Percentiles rank a stretch among this genome's conserved stretches.
Evolutionary conservation across 257 asterid genomes (phyloP).

Genomic region (Vinca minor): DNA sequence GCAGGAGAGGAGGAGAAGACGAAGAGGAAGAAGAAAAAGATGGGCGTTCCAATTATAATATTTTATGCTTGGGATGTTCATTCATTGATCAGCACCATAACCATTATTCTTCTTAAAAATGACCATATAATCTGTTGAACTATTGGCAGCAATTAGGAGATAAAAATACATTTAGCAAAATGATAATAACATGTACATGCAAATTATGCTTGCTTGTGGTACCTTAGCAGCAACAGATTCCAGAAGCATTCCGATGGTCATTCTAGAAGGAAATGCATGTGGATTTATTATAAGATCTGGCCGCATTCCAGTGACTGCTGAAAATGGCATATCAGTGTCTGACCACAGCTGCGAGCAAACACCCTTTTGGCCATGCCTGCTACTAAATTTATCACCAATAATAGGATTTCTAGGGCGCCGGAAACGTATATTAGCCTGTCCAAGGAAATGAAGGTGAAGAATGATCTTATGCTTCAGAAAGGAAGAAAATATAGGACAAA

Average conservation of each 20-base stretch:
- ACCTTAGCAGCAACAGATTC: constrained; percentile 99
- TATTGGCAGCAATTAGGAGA: background rate
- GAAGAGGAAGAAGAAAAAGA: background rate
- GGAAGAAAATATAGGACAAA: background rate
- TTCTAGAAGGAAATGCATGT: constrained; percentile 95
- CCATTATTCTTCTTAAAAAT: background rate
- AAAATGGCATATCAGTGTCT: constrained; percentile 91
- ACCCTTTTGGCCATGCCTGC: constrained; percentile 99
- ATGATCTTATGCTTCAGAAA: background rate
- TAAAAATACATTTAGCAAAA: background rate
- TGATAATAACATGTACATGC: background rate
- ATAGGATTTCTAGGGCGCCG: constrained; percentile 81
- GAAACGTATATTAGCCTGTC: constrained; percentile 82
- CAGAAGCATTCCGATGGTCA: constrained; percentile 96
- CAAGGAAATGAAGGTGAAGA: constrained; percentile 14
- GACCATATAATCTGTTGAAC: background rate
- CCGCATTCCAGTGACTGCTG: constrained; percentile 80
- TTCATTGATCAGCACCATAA: background rate
- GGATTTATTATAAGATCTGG: constrained; percentile 99
- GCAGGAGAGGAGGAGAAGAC: too few relatives aligned
- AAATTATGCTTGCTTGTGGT: constrained; percentile 15
- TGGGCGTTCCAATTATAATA: background rate
- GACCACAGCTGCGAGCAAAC: constrained; percentile 98
- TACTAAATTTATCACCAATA: constrained; percentile 97
- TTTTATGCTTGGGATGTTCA: background rate